Evolutionary conservation across 2,329 filamentous ascomycete species (phyloP).

Genomic region (Coniochaeta sp.): DNA sequence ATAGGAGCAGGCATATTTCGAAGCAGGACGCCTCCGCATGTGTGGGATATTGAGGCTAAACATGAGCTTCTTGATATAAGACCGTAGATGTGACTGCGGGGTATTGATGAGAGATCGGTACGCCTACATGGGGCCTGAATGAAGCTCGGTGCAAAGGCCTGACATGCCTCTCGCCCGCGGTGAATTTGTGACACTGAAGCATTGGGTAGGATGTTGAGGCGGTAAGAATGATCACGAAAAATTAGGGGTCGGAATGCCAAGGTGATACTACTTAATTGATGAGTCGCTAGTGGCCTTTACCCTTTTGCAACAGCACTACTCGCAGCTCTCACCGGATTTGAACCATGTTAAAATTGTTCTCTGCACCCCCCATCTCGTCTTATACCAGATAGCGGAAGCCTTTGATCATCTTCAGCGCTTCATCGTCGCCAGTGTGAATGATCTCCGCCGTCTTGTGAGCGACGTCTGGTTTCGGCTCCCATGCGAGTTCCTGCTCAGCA

Average conservation of each 20-base stretch:
- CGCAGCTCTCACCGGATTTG: background rate
- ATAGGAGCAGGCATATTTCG: background rate
- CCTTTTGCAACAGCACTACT: background rate
- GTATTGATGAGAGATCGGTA: background rate
- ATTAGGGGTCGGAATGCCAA: background rate
- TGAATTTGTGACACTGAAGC: background rate
- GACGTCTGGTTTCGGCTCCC: slow-evolving; percentile 26
- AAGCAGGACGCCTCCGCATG: background rate
- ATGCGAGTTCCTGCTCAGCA: slow-evolving; percentile 29
- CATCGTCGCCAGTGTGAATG: slow-evolving; percentile 30
- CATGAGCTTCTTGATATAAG: background rate
- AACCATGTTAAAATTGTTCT: background rate
- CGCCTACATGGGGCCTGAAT: background rate
- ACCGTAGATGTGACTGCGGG: background rate
- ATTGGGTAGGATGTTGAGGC: background rate
- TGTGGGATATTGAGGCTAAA: background rate
- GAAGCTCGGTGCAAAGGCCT: background rate
- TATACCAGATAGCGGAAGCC: slow-evolving; percentile 40
- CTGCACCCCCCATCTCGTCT: background rate
- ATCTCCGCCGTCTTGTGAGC: slow-evolving; percentile 29
- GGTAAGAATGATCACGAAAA: background rate
- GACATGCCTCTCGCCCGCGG: background rate
- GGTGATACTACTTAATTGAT: background rate
- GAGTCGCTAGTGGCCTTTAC: background rate
- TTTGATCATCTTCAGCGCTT: slow-evolving; percentile 35